These are phyloP conservation scores for Xylariaceae sp. DNA, from an alignment of 2,329 filamentous ascomycete genomes.

Conservation along the genomic window DNA sequence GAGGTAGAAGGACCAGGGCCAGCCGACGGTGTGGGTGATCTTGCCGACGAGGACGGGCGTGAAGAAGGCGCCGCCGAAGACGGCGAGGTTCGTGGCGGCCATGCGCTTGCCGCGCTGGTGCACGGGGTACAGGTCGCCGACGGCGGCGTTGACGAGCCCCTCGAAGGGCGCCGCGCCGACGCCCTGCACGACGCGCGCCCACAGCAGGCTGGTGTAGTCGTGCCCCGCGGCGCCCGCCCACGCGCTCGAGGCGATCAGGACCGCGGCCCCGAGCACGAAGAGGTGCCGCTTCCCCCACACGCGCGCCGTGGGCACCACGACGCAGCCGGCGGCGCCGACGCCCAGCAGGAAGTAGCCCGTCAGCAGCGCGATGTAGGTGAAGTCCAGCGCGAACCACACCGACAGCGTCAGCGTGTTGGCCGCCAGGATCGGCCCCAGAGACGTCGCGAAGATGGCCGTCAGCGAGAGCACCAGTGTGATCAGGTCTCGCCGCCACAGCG, in stretches of 20 bases:
- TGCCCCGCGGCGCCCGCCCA: constrained; percentile 68
- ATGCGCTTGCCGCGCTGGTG: constrained; percentile 80
- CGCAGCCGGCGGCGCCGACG: constrained; percentile 69
- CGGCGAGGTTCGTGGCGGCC: constrained; percentile 61
- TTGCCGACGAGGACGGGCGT: constrained; percentile 89
- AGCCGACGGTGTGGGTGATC: constrained; percentile 69
- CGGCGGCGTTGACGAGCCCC: constrained; percentile 77
- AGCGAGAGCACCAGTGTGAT: constrained; percentile 74
- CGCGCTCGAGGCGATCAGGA: constrained; percentile 65
- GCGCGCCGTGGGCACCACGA: constrained; percentile 80
- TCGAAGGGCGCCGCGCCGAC: constrained; percentile 84
- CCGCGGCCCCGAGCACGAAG: constrained; percentile 68
- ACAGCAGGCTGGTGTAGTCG: constrained; percentile 66
- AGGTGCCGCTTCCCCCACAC: constrained; percentile 91
- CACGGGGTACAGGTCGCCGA: constrained; percentile 87
- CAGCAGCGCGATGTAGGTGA: constrained; percentile 71
- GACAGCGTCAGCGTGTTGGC: constrained; percentile 78
- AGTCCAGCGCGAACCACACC: constrained; percentile 54
- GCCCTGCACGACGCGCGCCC: constrained; percentile 77
- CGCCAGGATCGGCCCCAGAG: constrained; percentile 78
- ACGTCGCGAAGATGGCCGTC: constrained; percentile 74
- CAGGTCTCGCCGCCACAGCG: constrained; percentile 74
- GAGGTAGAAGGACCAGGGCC: constrained; percentile 83
- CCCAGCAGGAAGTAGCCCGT: constrained; percentile 86
- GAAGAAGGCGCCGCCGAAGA: constrained; percentile 51